A percentile compares a stretch with the other conserved stretches of the same genome.
These are phyloP conservation scores for Metschnikowia noctiluminum DNA, from an alignment of 805 yeast genomes.

Conservation along the genomic window DNA sequence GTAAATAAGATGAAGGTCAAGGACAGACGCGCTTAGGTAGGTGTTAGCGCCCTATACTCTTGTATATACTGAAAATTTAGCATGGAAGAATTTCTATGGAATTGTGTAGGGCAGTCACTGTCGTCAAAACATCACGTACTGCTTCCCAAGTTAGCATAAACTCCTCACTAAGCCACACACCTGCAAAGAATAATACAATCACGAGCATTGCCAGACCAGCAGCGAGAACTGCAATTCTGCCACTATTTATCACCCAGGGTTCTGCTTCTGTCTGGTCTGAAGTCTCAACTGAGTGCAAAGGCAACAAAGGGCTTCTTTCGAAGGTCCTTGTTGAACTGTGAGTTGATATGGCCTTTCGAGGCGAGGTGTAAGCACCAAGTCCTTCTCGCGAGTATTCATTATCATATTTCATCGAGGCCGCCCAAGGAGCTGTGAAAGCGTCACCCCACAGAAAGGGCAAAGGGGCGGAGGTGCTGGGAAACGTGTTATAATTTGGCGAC, in stretches of 20 bases:
- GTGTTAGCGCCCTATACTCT: not conserved
- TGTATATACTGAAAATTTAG: slow-evolving; percentile 4
- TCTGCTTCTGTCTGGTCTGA: not conserved
- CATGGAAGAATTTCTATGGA: not conserved
- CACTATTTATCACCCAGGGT: not conserved
- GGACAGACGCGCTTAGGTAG: slow-evolving; percentile 62
- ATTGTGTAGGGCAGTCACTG: not conserved
- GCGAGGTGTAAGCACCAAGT: not conserved
- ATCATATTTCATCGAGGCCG: not conserved
- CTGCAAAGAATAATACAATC: slow-evolving; percentile 3
- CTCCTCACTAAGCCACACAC: slow-evolving; percentile 9
- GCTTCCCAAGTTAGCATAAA: slow-evolving; percentile 4
- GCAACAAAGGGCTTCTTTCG: slow-evolving; percentile 7
- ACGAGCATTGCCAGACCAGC: slow-evolving; percentile 9
- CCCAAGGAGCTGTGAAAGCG: not conserved
- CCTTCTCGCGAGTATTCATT: not conserved
- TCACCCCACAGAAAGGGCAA: not conserved
- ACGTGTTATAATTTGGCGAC: slow-evolving; percentile 1
- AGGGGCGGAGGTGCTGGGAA: not conserved
- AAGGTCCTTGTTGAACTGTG: slow-evolving; percentile 1
- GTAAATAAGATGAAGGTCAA: slow-evolving; percentile 80
- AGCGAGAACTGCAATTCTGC: not conserved
- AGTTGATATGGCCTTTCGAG: slow-evolving; percentile 1
- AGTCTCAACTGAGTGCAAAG: not conserved
- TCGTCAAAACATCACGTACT: not conserved